A percentile compares a stretch with the other conserved stretches of the same genome.
Evolutionary conservation across 208 protist genomes (phyloP).

Genomic region (Kentomonas sorsogonicus): DNA sequence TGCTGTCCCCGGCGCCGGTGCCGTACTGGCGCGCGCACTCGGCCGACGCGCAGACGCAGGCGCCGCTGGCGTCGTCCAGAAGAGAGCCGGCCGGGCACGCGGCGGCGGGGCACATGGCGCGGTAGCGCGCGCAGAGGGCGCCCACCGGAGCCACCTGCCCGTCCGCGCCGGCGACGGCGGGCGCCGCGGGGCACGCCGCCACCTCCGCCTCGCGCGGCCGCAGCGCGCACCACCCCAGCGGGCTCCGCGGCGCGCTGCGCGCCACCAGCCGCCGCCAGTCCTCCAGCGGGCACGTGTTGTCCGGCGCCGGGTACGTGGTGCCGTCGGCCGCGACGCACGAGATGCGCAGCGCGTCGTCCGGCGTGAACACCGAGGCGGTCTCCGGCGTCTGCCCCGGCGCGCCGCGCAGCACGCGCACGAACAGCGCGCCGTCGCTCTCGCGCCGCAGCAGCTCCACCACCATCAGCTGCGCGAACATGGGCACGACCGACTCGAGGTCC

Average conservation of each 20-base stretch:
- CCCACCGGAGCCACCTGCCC: conserved; percentile 28
- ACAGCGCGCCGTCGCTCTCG: conserved; percentile 10
- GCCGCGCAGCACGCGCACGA: conserved; percentile 48
- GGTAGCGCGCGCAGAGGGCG: too few relatives aligned
- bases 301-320: conserved; percentile 16
- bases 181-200: conserved; percentile 29
- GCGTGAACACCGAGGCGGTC: conserved; percentile 22
- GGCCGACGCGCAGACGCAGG: too few relatives aligned
- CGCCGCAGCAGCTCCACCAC: conserved; percentile 45
- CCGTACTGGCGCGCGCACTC: too few relatives aligned
- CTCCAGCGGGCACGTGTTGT: conserved; percentile 21
- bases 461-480: conserved; percentile 50
- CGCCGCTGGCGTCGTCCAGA: conserved; percentile 23
- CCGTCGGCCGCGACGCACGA: conserved; percentile 25
- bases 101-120: conserved; percentile 29
- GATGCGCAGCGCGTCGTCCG: conserved; percentile 19
- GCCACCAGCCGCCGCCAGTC: conserved; percentile 60
- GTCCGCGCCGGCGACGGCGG: conserved; percentile 13
- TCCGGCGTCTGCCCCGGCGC: conserved; percentile 36
- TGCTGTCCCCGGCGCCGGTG: conserved; percentile 9
- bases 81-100: conserved; percentile 36
- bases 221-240: conserved; percentile 54
- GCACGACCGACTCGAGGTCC: conserved; percentile 31
- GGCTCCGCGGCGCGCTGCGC: conserved; percentile 31
- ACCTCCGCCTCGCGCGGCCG: conserved; percentile 24